Evolutionary conservation across 1,284 basidiomycete species (phyloP), one percentile per base, ranked within the genome.

Genomic region (Marasmius tenuissimus): DNA sequence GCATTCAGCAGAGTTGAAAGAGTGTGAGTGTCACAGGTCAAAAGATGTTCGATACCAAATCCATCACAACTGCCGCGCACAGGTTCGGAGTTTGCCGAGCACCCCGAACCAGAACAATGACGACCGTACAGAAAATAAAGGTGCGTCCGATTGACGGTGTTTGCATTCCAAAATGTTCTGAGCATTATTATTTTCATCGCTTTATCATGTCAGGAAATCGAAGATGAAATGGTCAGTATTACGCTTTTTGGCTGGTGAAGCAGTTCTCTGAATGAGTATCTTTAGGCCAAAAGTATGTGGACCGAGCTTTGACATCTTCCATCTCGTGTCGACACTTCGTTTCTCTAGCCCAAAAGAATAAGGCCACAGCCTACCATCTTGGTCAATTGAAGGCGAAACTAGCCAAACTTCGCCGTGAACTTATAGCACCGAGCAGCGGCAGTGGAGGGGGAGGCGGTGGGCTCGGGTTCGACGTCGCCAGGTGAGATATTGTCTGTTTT

Each of bases 331-430:
- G 40, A 10, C 62, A 35, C 51, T 59, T 60, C 40, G 27, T 10
- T 62, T 58, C 65, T 65, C 55, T 72, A 89, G 94, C 94, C 69
- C 92, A 98, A 85, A 97, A 97, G 82, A 98, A 99, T 80, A 99
- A 99, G 88, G 90, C 90, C 76, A 93, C 91, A 66, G 91, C 92
- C 78, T 97, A 96, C 77, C 96, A 98, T 79, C 78, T 97, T 65
- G 97, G 97, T 61, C 95, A 98, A 78, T 88, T 98, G 73, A 98
- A 98, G 78, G 96, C 97, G 64, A 99, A 99, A 78, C 89, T 99
- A 57, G 97, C 97, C 57, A 99, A 99, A 76, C 89, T 99, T 54
- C 86, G 95, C 67, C 86, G 97, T 62, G 97, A 99, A 73, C 88
- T 99, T 59, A 94, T 99, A 69, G 82, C 88, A 3, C 91, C 94